Evolutionary conservation across 352 stramenopile genomes (phyloP), one percentile per base, ranked within the genome.

Genomic region (Globisporangium splendens): DNA sequence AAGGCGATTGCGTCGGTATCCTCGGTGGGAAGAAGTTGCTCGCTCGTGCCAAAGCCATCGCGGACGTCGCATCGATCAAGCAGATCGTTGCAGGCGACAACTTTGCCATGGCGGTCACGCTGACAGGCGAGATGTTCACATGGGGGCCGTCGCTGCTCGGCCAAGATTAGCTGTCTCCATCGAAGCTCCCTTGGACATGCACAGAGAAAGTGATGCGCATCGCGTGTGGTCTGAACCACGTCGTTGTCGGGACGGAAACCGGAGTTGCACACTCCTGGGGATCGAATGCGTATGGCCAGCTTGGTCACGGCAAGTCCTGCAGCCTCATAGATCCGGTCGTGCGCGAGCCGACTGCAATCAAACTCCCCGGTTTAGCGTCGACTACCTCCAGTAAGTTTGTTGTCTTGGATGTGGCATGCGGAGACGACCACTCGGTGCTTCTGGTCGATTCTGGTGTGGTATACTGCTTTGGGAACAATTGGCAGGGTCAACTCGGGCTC

Each of bases 401-500:
- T 21, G 46, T 46, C 1, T 39, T 83, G 22, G 79, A 91, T 50
- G 54, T 91, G 3, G 78, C 70, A 0, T 88, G 76, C 58, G 86
- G 86, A 0, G 75, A 87, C 21, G 65, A 77, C 17, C 86, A 95
- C 59, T 87, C 79, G 1, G 42, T 93, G n/a, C 66, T 81, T 8
- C 62, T 95, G 10, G 75, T 72, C 0, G 56, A 52, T 22, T 62
- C 59, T n/a, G 83, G 86, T 4, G n/a, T 61, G 1, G 31, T 93
- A 0, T 71, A 77, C 18, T 69, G 66, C 6, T 93, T 75, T 43
- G 86, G 86, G 0, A 84, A 83, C 59, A 83, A 89, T 46, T 88
- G 83, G 68, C 61, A 84, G 8, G 86, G 83, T 0, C 83, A 95
- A 50, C 72, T 95, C 7, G 86, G 78, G 0, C 55, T 89, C n/a